Conservation (phyloP, 139 green algal genomes). For the Penium margaritaceum region DNA sequence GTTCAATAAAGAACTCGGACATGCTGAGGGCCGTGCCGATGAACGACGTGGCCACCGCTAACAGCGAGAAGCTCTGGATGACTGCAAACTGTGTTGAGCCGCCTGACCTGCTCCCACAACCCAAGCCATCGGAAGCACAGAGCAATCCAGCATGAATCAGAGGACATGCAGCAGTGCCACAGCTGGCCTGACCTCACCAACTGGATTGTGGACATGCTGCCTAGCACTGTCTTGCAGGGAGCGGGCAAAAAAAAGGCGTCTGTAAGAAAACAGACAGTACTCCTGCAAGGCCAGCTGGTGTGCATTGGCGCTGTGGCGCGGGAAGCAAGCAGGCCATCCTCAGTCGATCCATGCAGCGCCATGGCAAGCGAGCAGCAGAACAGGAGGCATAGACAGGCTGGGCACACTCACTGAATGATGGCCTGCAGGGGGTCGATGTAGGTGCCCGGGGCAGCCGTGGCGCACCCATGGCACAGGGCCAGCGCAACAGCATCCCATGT, state of each 20-base stretch:
- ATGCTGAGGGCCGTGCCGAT: slow-evolving; percentile 58
- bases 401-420: background rate
- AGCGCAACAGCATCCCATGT: slow-evolving; percentile 61
- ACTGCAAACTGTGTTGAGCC: slow-evolving; percentile 36
- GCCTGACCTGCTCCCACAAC: slow-evolving; percentile 35
- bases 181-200: too few species aligned
- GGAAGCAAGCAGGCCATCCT: background rate
- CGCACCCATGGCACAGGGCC: slow-evolving; percentile 29
- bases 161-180: too few species aligned
- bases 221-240: too few species aligned
- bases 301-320: too few species aligned
- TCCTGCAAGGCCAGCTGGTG: too few species aligned
- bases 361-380: background rate
- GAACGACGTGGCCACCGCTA: slow-evolving; percentile 63
- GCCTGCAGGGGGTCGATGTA: background rate
- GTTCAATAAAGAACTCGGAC: slow-evolving; percentile 20
- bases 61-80: slow-evolving; percentile 53
- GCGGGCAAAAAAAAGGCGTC: too few species aligned
- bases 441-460: background rate
- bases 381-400: background rate
- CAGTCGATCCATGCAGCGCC: background rate
- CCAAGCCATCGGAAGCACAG: too few species aligned
- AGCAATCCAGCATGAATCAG: background rate
- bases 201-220: too few species aligned
- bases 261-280: too few species aligned